Evolutionary conservation across 2,329 filamentous ascomycete species (phyloP).

Genomic region (Aspergillus fijiensis): DNA sequence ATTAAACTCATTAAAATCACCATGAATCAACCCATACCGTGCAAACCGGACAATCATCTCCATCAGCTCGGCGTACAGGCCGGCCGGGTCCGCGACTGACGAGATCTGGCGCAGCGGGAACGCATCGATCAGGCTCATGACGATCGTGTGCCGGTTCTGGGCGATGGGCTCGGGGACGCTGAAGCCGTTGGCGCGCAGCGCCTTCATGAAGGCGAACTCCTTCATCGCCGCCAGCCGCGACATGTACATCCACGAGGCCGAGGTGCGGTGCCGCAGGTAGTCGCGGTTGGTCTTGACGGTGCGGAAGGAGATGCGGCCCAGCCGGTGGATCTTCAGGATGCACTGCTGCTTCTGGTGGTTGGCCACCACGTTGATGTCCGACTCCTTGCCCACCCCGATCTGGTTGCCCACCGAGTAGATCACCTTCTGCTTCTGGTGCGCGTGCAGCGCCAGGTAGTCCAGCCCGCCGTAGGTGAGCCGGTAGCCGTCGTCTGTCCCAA

Average conservation of each 20-base stretch:
- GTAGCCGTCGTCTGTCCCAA: slow-evolving; percentile 75
- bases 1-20: slow-evolving; percentile 99
- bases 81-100: slow-evolving; percentile 75
- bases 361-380: slow-evolving; percentile 92
- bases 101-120: slow-evolving; percentile 89
- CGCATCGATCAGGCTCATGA: slow-evolving; percentile 92
- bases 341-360: slow-evolving; percentile 72
- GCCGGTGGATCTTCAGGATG: slow-evolving; percentile 91
- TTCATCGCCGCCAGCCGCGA: slow-evolving; percentile 88
- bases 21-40: slow-evolving; percentile 86
- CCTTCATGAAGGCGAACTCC: slow-evolving; percentile 92
- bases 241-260: slow-evolving; percentile 97
- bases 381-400: slow-evolving; percentile 96
- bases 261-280: slow-evolving; percentile 78
- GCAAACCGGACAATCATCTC: slow-evolving; percentile 80
- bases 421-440: slow-evolving; percentile 73
- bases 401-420: slow-evolving; percentile 93
- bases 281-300: slow-evolving; percentile 95
- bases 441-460: slow-evolving; percentile 94
- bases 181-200: slow-evolving; percentile 78
- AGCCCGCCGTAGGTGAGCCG: slow-evolving; percentile 93
- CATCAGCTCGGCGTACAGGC: slow-evolving; percentile 90
- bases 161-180: slow-evolving; percentile 83
- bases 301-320: slow-evolving; percentile 94
- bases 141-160: slow-evolving; percentile 90